Percentiles rank a stretch among this genome's conserved stretches.
phyloP scores from a whole-genome alignment of 2,329 filamentous ascomycete species.

The Karstenula rhodostoma region DNA sequence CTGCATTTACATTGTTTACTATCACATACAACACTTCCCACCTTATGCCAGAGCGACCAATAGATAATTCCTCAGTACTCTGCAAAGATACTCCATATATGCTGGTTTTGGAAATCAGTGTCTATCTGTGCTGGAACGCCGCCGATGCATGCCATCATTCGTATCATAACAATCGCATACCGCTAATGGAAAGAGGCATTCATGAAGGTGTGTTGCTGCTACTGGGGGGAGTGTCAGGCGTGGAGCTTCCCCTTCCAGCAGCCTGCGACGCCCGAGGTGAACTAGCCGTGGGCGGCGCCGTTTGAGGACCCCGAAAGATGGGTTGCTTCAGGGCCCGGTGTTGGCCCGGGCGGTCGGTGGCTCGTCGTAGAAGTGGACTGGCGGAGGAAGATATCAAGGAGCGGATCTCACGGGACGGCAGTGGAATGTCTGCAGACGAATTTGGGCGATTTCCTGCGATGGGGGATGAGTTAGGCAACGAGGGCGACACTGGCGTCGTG shows the following conservation, averaged over 20 bases:
- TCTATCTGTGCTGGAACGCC: not conserved
- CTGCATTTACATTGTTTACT: not conserved
- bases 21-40: not conserved
- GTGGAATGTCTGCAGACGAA: conserved; percentile 29
- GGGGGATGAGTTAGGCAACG: conserved; percentile 24
- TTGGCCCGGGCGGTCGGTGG: conserved; percentile 37
- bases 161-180: not conserved
- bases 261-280: conserved; percentile 24
- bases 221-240: conserved; percentile 39
- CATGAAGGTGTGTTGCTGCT: conserved; percentile 25
- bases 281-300: conserved; percentile 31
- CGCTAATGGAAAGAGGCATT: not conserved
- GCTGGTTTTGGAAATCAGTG: not conserved
- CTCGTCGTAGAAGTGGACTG: conserved; percentile 45
- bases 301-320: conserved; percentile 31
- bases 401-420: conserved; percentile 23
- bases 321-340: conserved; percentile 32
- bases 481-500: conserved; percentile 28
- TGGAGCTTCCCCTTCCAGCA: conserved; percentile 23
- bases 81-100: not conserved
- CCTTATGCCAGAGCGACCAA: not conserved
- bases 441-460: conserved; percentile 16
- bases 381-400: conserved; percentile 33
- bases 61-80: too few species aligned
- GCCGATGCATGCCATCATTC: not conserved